phyloP scores from a whole-genome alignment of 306 rosid genomes.

The Begonia peltatifolia region DNA sequence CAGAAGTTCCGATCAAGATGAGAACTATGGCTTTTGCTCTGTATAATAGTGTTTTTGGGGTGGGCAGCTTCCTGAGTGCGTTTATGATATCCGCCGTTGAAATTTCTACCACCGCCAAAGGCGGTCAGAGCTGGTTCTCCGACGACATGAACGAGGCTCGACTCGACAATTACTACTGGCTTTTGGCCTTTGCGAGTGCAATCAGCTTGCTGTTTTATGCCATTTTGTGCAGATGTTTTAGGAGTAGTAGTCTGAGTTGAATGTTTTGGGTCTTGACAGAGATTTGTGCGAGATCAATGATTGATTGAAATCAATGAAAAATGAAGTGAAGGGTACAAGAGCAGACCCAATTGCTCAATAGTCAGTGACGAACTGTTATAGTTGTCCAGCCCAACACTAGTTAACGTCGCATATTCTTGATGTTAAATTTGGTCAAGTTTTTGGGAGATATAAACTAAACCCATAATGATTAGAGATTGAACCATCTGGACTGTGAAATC shows the following conservation, averaged over 20 bases:
- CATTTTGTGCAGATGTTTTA: conserved; percentile 44
- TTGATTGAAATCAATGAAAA: too few species aligned
- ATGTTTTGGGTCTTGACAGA: too few species aligned
- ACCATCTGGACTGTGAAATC: too few species aligned
- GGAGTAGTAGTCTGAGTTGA: conserved; percentile 19
- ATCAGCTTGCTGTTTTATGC: conserved; percentile 41
- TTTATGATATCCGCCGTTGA: conserved; percentile 54
- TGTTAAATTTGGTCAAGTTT: too few species aligned
- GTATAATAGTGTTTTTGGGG: conserved; percentile 79
- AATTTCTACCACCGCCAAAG: conserved; percentile 27
- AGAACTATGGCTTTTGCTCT: conserved; percentile 76
- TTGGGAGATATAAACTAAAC: too few species aligned
- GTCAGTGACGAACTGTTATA: too few species aligned
- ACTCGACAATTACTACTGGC: conserved; percentile 74
- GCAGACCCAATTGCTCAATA: too few species aligned
- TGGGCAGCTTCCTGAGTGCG: conserved; percentile 87
- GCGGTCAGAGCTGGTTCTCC: conserved; percentile 60
- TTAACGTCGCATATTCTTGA: too few species aligned
- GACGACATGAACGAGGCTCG: conserved; percentile 80
- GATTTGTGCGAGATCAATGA: too few species aligned
- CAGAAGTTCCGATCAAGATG: conserved; percentile 73
- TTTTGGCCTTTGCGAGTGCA: conserved; percentile 38
- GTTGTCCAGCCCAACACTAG: too few species aligned
- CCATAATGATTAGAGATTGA: too few species aligned
- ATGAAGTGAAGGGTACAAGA: too few species aligned